phyloP scores from a whole-genome alignment of 164 flowering plant species.

The Kalanchoe fedtschenkoi region DNA sequence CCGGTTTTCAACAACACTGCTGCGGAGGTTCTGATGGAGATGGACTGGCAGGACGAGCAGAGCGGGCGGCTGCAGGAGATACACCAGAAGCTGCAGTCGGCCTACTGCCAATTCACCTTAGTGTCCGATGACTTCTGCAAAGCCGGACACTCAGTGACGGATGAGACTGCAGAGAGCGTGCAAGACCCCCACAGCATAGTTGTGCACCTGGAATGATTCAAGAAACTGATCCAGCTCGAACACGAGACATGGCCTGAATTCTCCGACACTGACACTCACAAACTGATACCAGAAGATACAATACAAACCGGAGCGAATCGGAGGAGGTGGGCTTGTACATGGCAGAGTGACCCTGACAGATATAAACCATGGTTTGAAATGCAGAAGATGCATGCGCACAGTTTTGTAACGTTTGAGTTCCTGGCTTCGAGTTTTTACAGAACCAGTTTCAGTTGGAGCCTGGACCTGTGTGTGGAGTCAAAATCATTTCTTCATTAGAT shows the following conservation, averaged over 20 bases:
- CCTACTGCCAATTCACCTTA: conserved; percentile 39
- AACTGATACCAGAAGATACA: too few relatives aligned
- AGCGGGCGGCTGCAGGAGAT: conserved; percentile 52
- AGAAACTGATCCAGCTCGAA: too few relatives aligned
- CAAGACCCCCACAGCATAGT: conserved; percentile 15
- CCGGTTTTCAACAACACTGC: conserved; percentile 49
- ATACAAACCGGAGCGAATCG: too few relatives aligned
- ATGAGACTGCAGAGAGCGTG: conserved; percentile 5
- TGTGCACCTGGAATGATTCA: conserved; percentile 17
- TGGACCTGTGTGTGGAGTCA: too few relatives aligned
- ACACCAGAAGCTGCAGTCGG: conserved; percentile 31
- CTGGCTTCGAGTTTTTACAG: conserved; percentile 6
- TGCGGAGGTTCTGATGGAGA: conserved; percentile 53
- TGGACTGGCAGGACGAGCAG: conserved; percentile 70
- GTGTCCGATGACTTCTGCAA: conserved; percentile 9
- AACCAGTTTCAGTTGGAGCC: background rate
- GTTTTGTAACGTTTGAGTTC: conserved; percentile 9
- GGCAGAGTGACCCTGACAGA: too few relatives aligned
- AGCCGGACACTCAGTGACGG: conserved; percentile 9
- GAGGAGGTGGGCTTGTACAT: too few relatives aligned
- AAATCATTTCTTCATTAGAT: too few relatives aligned
- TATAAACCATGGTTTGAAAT: background rate
- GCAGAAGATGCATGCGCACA: background rate
- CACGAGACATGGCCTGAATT: too few relatives aligned
- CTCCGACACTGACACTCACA: too few relatives aligned